A percentile compares a stretch with the other conserved stretches of the same genome.
phyloP scores from a whole-genome alignment of 495 filamentous ascomycete species.

The Lepraria neglecta region DNA sequence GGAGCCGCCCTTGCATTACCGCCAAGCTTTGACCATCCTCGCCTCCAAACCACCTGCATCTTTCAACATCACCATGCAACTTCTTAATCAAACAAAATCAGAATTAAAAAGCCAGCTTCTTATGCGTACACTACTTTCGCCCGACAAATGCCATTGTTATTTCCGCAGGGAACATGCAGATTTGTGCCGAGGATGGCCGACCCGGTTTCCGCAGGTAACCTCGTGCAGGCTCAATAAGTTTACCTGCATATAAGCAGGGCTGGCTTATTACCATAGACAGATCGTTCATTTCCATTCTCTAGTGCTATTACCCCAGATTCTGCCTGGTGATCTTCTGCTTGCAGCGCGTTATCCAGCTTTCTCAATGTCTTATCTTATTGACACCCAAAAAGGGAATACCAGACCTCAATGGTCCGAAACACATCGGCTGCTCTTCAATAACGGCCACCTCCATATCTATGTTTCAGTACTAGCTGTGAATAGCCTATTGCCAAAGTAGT shows the following conservation, averaged over 20 bases:
- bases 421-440: constrained; percentile 2
- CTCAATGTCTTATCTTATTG: constrained; percentile 29
- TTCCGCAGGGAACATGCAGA: constrained; percentile 4
- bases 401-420: constrained; percentile 10
- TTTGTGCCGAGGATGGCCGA: neutral
- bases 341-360: constrained; percentile 9
- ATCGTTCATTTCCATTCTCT: neutral
- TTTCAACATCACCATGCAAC: too few species aligned
- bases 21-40: too few species aligned
- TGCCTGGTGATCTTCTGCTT: neutral
- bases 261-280: neutral
- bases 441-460: constrained; percentile 12
- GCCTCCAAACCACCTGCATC: too few species aligned
- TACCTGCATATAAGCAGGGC: neutral
- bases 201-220: neutral
- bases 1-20: too few species aligned
- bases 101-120: neutral
- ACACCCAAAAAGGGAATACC: constrained; percentile 30
- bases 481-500: constrained; percentile 1
- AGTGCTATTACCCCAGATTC: neutral
- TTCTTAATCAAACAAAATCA: too few species aligned
- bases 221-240: neutral
- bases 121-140: too few species aligned
- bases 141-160: neutral
- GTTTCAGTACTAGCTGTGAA: constrained; percentile 7